These are phyloP conservation scores for Teunomyces cretensis DNA, from an alignment of 805 yeast species.

Conservation along the genomic window DNA sequence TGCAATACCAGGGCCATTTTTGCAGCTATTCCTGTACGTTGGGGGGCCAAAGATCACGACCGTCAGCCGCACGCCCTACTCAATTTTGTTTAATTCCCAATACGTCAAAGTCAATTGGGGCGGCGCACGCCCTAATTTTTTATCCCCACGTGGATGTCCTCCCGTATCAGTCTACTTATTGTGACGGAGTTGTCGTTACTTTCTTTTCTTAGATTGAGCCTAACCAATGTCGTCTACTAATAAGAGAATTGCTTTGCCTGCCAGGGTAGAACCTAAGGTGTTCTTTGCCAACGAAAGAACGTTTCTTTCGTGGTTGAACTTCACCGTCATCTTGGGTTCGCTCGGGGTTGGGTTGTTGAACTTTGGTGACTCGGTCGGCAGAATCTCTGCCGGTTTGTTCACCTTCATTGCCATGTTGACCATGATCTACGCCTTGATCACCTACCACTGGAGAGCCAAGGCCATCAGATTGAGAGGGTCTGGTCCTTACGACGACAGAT, in stretches of 20 bases:
- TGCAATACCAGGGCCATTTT: too few species aligned
- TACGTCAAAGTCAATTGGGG: not conserved
- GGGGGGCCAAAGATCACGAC: too few species aligned
- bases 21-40: not conserved
- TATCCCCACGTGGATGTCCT: constrained; percentile 2
- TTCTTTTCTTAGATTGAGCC: not conserved
- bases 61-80: too few species aligned
- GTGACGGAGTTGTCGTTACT: too few species aligned
- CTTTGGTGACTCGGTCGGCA: constrained; percentile 93
- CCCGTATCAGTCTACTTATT: too few species aligned
- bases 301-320: constrained; percentile 95
- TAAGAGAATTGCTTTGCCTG: constrained; percentile 95
- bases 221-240: constrained; percentile 32
- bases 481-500: constrained; percentile 98
- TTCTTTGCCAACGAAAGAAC: constrained; percentile 99
- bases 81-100: too few species aligned
- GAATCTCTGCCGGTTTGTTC: constrained; percentile 90
- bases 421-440: constrained; percentile 91
- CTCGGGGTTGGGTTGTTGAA: constrained; percentile 93
- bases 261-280: constrained; percentile 97
- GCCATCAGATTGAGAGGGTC: constrained; percentile 97
- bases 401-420: constrained; percentile 97
- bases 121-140: not conserved
- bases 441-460: constrained; percentile 99
- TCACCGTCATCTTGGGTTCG: constrained; percentile 97